Conservation (phyloP, 2,329 filamentous ascomycete species). For the Emydomyces testavorans region DNA sequence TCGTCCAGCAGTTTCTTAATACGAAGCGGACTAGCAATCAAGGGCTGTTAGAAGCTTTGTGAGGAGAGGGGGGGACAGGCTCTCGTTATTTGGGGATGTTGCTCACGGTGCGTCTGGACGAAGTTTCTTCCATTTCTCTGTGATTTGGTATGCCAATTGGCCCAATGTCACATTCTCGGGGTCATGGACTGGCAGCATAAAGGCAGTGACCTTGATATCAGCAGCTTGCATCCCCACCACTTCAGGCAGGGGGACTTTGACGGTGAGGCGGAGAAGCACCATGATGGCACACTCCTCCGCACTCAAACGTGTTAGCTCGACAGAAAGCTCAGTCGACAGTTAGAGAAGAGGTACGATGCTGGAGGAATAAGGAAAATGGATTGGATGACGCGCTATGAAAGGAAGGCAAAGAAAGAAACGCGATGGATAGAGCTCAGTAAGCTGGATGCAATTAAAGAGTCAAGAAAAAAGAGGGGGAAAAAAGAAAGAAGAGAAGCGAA, state of each 20-base stretch:
- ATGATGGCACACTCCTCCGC: conserved; percentile 18
- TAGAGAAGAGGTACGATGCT: too few relatives aligned
- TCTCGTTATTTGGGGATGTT: too few relatives aligned
- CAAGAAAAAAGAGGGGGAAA: too few relatives aligned
- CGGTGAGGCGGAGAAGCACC: conserved; percentile 29
- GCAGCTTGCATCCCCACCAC: conserved; percentile 12
- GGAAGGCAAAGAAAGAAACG: too few relatives aligned
- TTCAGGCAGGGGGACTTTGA: conserved; percentile 26
- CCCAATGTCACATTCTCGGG: conserved; percentile 26
- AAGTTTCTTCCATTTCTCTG: conserved; percentile 26
- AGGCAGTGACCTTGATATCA: conserved; percentile 16
- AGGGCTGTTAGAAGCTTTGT: neutral
- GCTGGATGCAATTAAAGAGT: too few relatives aligned
- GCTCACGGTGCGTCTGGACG: conserved; percentile 26
- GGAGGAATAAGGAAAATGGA: too few relatives aligned
- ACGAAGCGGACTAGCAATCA: conserved; percentile 22
- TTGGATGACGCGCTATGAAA: too few relatives aligned
- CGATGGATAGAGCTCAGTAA: too few relatives aligned
- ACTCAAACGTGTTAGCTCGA: too few relatives aligned
- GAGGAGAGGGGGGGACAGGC: neutral
- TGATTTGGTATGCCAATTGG: conserved; percentile 25
- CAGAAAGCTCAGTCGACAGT: neutral
- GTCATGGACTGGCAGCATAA: conserved; percentile 24
- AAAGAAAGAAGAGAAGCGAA: neutral
- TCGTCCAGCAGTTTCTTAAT: conserved; percentile 33